A percentile compares a stretch with the other conserved stretches of the same genome.
phyloP scores from a whole-genome alignment of 305 asterid genomes.

The Fraxinus paxiana region DNA sequence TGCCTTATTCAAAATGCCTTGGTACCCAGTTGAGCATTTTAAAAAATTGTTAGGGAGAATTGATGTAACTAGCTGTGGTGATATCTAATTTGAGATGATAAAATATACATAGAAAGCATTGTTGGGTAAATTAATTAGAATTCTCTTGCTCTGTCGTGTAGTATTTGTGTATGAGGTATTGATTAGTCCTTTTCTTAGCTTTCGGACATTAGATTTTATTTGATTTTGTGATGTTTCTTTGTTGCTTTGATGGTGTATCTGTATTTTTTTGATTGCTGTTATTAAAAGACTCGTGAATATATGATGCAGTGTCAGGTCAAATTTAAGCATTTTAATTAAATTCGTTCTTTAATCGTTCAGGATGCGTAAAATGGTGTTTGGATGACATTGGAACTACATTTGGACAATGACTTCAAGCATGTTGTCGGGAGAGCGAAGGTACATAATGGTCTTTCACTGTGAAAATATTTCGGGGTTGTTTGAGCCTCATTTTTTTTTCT shows the following conservation, averaged over 20 bases:
- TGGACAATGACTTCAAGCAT: conserved; percentile 79
- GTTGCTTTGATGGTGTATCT: not conserved
- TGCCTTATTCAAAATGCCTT: not conserved
- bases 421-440: conserved; percentile 93
- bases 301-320: not conserved
- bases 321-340: not conserved
- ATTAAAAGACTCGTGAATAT: not conserved
- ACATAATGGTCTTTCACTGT: conserved; percentile 14
- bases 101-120: not conserved
- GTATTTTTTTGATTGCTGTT: not conserved
- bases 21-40: not conserved
- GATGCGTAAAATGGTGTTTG: conserved; percentile 35
- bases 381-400: conserved; percentile 59
- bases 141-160: not conserved
- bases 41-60: not conserved
- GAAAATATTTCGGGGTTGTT: not conserved
- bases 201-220: not conserved
- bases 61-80: not conserved
- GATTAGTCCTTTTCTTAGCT: not conserved
- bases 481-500: not conserved
- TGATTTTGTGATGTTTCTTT: not conserved
- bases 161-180: not conserved
- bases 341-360: conserved; percentile 29
- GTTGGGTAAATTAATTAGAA: not conserved
- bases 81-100: not conserved